Evolutionary conservation across 2,329 filamentous ascomycete genomes (phyloP).

Genomic region (Elsinoe batatas): DNA sequence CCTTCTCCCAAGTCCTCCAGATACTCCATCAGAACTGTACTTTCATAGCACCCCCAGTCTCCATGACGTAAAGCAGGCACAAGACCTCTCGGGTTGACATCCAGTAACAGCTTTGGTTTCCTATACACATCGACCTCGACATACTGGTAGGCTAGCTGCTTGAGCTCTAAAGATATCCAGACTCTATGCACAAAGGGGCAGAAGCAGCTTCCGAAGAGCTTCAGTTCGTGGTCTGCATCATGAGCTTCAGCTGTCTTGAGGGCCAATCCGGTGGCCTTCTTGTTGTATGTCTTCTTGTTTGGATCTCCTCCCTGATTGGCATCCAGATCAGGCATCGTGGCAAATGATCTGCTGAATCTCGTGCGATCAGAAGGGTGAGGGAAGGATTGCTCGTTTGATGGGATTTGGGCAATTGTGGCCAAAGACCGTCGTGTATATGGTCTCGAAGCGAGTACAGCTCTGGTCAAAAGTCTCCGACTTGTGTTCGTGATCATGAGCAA

Average conservation of each 20-base stretch:
- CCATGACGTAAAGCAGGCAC: conserved; percentile 70
- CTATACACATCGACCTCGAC: conserved; percentile 75
- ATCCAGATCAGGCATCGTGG: conserved; percentile 26
- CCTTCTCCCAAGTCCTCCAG: conserved; percentile 62
- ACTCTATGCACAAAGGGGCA: conserved; percentile 82
- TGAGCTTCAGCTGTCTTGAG: conserved; percentile 60
- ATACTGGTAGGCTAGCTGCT: conserved; percentile 72
- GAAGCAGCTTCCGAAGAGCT: conserved; percentile 74
- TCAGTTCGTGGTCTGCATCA: conserved; percentile 58
- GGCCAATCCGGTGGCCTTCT: conserved; percentile 62
- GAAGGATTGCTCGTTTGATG: not conserved
- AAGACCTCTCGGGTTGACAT: conserved; percentile 64
- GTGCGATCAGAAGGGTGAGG: not conserved
- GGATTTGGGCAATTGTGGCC: not conserved
- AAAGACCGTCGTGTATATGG: not conserved
- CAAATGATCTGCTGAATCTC: not conserved
- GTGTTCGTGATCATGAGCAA: not conserved
- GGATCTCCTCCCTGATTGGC: conserved; percentile 40
- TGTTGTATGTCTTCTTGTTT: conserved; percentile 56
- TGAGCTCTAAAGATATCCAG: conserved; percentile 79
- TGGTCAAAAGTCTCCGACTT: not conserved
- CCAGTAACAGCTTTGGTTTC: conserved; percentile 59
- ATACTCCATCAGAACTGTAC: conserved; percentile 76
- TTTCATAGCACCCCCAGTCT: conserved; percentile 75
- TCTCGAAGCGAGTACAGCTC: not conserved